Percentiles rank a stretch among this genome's conserved stretches.
Evolutionary conservation across 768 basidiomycete species (phyloP).

Genomic region (Mycena vitilis): DNA sequence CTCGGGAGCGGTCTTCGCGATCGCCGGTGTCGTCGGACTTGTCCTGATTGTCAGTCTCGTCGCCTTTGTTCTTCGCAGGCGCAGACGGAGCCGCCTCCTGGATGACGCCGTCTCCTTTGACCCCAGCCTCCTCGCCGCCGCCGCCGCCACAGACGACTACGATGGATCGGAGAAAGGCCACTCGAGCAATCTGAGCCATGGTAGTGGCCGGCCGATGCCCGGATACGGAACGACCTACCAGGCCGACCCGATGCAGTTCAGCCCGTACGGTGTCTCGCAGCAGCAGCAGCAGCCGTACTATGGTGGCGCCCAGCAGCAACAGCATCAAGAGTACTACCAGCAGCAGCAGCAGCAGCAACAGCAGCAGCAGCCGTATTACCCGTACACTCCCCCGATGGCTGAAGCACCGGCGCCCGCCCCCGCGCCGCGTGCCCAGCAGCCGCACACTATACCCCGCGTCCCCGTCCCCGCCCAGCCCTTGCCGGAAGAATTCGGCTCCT

Average conservation of each 20-base stretch:
- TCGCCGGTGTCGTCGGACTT: conserved; percentile 62
- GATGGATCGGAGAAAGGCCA: conserved; percentile 43
- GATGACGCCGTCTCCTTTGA: conserved; percentile 67
- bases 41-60: conserved; percentile 55
- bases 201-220: conserved; percentile 7
- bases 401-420: neutral
- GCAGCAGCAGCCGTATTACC: conserved; percentile 21
- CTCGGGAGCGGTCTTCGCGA: conserved; percentile 67
- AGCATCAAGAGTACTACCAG: conserved; percentile 18
- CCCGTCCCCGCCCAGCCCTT: conserved; percentile 26
- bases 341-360: neutral
- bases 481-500: conserved; percentile 31
- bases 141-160: conserved; percentile 38
- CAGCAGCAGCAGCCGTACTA: conserved; percentile 10
- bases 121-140: conserved; percentile 45
- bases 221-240: conserved; percentile 17
- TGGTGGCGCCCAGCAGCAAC: neutral
- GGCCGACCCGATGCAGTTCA: conserved; percentile 13
- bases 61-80: conserved; percentile 63
- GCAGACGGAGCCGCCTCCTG: conserved; percentile 53
- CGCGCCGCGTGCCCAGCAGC: conserved; percentile 3
- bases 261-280: conserved; percentile 11
- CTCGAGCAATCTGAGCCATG: conserved; percentile 24
- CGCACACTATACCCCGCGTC: conserved; percentile 32
- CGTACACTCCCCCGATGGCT: conserved; percentile 30